phyloP scores from a whole-genome alignment of 1,139 yeast species.

The Suhomyces choctaworum region DNA sequence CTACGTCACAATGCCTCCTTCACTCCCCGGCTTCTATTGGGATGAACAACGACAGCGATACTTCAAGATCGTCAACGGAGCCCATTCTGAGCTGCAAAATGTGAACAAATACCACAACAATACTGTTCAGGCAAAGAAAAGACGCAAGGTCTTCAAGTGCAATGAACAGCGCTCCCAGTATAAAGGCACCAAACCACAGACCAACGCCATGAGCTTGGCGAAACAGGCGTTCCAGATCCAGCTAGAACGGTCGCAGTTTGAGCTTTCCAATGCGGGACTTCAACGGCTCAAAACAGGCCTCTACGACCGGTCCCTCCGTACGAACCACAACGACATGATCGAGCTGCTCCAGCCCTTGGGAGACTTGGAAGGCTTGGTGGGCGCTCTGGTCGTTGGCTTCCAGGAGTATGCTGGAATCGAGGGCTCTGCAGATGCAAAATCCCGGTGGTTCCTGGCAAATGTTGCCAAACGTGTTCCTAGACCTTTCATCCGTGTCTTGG shows the following conservation, averaged over 20 bases:
- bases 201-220: background rate
- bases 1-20: slow-evolving; percentile 9
- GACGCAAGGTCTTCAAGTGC: slow-evolving; percentile 22
- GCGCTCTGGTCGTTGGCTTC: background rate
- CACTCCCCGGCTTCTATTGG: slow-evolving; percentile 50
- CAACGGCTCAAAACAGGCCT: slow-evolving; percentile 4
- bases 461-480: slow-evolving; percentile 3
- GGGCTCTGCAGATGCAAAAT: background rate
- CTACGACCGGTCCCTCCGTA: slow-evolving; percentile 1
- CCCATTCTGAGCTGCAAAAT: slow-evolving; percentile 18
- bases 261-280: slow-evolving; percentile 2
- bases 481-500: slow-evolving; percentile 1
- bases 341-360: slow-evolving; percentile 1
- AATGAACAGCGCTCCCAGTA: background rate
- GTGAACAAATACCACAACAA: slow-evolving; percentile 35
- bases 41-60: slow-evolving; percentile 45
- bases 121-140: slow-evolving; percentile 29
- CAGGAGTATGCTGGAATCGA: background rate
- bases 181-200: background rate
- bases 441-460: background rate
- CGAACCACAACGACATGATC: slow-evolving; percentile 5
- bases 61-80: slow-evolving; percentile 47
- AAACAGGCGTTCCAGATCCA: slow-evolving; percentile 1
- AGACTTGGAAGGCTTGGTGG: background rate
- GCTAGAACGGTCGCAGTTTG: slow-evolving; percentile 2